These are phyloP conservation scores for Emericellopsis cladophorae DNA, from an alignment of 2,329 filamentous ascomycete genomes.

Conservation along the genomic window DNA sequence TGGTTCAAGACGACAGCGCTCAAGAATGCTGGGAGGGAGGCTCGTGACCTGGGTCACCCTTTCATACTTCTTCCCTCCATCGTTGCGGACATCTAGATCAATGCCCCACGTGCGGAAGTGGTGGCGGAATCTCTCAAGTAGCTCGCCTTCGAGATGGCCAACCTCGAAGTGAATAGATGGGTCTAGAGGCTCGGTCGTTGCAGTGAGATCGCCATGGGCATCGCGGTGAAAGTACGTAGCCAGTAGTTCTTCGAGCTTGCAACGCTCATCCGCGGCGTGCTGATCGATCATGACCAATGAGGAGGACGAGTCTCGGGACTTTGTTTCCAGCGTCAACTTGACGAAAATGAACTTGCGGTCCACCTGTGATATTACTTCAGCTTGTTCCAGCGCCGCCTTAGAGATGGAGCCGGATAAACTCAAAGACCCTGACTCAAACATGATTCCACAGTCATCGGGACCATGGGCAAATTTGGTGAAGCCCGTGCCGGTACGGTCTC, in stretches of 20 bases:
- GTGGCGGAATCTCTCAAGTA: constrained; percentile 39
- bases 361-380: constrained; percentile 66
- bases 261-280: constrained; percentile 86
- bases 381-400: constrained; percentile 43
- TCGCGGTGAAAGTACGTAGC: constrained; percentile 28
- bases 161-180: constrained; percentile 55
- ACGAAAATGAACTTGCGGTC: constrained; percentile 81
- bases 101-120: constrained; percentile 69
- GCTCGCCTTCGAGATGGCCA: constrained; percentile 40
- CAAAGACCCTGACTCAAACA: constrained; percentile 16
- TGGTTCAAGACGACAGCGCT: constrained; percentile 64
- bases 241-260: constrained; percentile 65
- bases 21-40: constrained; percentile 60
- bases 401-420: constrained; percentile 38
- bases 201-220: constrained; percentile 3
- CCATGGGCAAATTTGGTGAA: not conserved
- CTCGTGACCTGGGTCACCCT: constrained; percentile 33
- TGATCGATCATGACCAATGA: constrained; percentile 74
- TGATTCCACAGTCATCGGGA: constrained; percentile 5
- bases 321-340: constrained; percentile 29
- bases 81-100: constrained; percentile 30
- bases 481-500: not conserved
- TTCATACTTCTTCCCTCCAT: not conserved
- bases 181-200: constrained; percentile 24
- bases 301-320: constrained; percentile 19